phyloP scores from a whole-genome alignment of 2,329 filamentous ascomycete genomes.

The Ophiocordyceps robertsii region DNA sequence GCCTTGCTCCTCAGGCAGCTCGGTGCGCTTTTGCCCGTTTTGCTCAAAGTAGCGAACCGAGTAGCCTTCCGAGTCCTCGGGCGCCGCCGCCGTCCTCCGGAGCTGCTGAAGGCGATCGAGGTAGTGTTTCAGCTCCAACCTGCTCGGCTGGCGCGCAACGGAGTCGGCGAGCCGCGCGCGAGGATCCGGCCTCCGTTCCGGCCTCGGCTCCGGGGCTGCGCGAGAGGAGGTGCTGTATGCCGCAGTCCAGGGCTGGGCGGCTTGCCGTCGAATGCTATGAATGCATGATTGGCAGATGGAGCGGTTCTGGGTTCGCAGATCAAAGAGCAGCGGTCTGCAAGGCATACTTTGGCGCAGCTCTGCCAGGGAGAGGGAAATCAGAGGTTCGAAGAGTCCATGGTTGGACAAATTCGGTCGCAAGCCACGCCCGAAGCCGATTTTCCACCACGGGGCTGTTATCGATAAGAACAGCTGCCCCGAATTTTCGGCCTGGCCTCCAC shows the following conservation, averaged over 20 bases:
- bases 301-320: constrained; percentile 19
- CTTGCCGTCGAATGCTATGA: constrained; percentile 14
- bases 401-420: not conserved
- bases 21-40: constrained; percentile 20
- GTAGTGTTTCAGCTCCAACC: constrained; percentile 13
- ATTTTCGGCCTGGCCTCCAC: constrained; percentile 7
- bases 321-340: constrained; percentile 19
- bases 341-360: constrained; percentile 15
- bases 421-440: not conserved
- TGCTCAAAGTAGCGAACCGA: constrained; percentile 36
- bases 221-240: constrained; percentile 19
- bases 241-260: constrained; percentile 13
- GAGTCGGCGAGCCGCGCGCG: constrained; percentile 6
- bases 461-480: constrained; percentile 12
- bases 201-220: not conserved
- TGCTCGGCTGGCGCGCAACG: constrained; percentile 11
- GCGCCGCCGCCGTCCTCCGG: constrained; percentile 6
- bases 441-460: constrained; percentile 11
- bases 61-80: constrained; percentile 8
- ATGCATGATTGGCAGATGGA: constrained; percentile 25
- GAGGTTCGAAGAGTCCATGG: not conserved
- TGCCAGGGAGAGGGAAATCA: not conserved
- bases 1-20: constrained; percentile 24
- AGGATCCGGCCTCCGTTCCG: constrained; percentile 6
- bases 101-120: constrained; percentile 14